phyloP scores from a whole-genome alignment of 2,329 filamentous ascomycete species.

The Allantophomopsis cytisporea region DNA sequence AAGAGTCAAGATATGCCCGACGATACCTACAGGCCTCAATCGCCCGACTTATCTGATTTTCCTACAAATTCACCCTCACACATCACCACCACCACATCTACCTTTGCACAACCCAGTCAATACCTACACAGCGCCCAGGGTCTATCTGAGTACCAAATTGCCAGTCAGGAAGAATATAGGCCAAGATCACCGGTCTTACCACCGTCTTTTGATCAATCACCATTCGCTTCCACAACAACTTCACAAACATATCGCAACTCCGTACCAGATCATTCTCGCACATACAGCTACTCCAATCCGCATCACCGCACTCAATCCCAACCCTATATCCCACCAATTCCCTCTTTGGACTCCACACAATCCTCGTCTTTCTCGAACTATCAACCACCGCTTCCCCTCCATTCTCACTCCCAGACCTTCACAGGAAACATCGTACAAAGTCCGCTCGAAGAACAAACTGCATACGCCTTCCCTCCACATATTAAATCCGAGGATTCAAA shows the following conservation, averaged over 20 bases:
- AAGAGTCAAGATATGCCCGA: constrained; percentile 4
- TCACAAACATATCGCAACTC: constrained; percentile 1
- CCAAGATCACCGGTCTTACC: constrained; percentile 14
- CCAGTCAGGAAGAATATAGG: constrained; percentile 7
- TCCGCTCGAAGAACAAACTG: too few species aligned
- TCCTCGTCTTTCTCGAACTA: constrained; percentile 4
- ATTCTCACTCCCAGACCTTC: too few species aligned
- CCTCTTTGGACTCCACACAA: constrained; percentile 11
- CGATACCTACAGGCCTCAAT: constrained; percentile 18
- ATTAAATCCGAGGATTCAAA: too few species aligned
- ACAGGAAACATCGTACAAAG: too few species aligned
- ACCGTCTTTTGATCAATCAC: constrained; percentile 4
- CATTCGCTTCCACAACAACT: constrained; percentile 1
- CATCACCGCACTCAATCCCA: constrained; percentile 4
- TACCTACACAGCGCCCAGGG: neutral
- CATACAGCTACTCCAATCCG: constrained; percentile 4
- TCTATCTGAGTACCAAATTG: neutral
- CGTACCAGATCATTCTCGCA: constrained; percentile 1
- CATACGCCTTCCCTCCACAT: too few species aligned
- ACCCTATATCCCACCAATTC: constrained; percentile 15
- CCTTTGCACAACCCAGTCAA: constrained; percentile 3
- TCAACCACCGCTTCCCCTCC: too few species aligned
- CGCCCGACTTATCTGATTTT: constrained; percentile 18
- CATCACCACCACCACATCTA: neutral
- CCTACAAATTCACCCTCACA: constrained; percentile 3